Evolutionary conservation across 768 basidiomycete species (phyloP), one percentile per base, ranked within the genome.

Genomic region (Holtermannia corniformis): DNA sequence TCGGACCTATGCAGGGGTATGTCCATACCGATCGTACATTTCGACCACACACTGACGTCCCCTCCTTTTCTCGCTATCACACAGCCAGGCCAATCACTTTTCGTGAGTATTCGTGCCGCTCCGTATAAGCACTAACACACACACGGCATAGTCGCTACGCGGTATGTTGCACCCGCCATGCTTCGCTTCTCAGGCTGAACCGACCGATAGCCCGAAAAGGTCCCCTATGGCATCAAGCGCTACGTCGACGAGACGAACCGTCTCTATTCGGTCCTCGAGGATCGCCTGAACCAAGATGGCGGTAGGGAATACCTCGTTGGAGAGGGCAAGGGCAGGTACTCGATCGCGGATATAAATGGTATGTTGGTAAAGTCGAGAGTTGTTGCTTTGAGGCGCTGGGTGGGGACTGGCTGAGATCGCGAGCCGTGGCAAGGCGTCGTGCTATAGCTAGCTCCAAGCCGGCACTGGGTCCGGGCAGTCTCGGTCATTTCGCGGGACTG

Each of bases 1-100:
- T 73, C 21, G 86, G 86, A 23, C 86, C 87, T n/a, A 90, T 88
- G 85, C 86, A 89, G 75, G 85, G 86, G 25, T 85, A 87, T 74
- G 68, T 73, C 70, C 45, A 16, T 49, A 50, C 23, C 55, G n/a
- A n/a, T n/a, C n/a, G n/a, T n/a, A n/a, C n/a, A n/a, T n/a, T n/a
- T n/a, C n/a, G n/a, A n/a, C n/a, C n/a, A n/a, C n/a, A n/a, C n/a
- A n/a, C n/a, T n/a, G n/a, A n/a, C n/a, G n/a, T n/a, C n/a, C n/a
- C n/a, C n/a, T n/a, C n/a, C n/a, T n/a, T n/a, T n/a, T n/a, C n/a
- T n/a, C n/a, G n/a, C n/a, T n/a, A n/a, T 65, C 44, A 44, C 26
- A 28, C 21, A 43, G 43, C 16, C 50, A 63, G 80, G 82, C 84
- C 11, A 79, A 81, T 65, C 84, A 87, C 74, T 91, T 89, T 74